phyloP scores from a whole-genome alignment of 2,329 filamentous ascomycete genomes.

The Ophiostoma australiae region DNA sequence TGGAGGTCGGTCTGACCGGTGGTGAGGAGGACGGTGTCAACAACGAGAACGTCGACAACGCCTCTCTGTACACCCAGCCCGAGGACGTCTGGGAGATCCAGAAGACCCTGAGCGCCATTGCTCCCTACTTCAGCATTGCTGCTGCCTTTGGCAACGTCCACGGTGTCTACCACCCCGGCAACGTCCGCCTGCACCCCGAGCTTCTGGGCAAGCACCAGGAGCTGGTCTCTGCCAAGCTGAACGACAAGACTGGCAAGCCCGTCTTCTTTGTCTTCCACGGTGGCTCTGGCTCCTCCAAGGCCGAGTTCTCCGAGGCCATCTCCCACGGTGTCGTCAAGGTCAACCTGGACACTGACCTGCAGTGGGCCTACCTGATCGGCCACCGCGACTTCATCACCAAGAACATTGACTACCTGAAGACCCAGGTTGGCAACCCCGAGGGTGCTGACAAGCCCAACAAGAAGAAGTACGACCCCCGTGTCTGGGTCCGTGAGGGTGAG shows the following conservation, averaged over 20 bases:
- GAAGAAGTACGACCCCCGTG: constrained; percentile 85
- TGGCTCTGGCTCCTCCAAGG: constrained; percentile 83
- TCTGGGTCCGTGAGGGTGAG: constrained; percentile 78
- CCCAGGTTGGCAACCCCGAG: constrained; percentile 89
- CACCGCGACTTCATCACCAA: constrained; percentile 90
- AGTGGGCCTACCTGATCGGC: constrained; percentile 87
- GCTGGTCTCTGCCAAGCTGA: constrained; percentile 77
- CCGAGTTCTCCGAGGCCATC: constrained; percentile 87
- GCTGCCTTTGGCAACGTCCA: constrained; percentile 99
- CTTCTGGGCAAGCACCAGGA: constrained; percentile 95
- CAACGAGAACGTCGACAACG: constrained; percentile 97
- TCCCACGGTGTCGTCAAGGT: constrained; percentile 96
- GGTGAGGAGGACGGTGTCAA: constrained; percentile 57
- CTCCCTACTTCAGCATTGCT: constrained; percentile 94
- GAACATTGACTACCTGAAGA: constrained; percentile 91
- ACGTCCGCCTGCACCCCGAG: constrained; percentile 94
- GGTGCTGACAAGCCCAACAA: constrained; percentile 96
- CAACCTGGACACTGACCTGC: constrained; percentile 97
- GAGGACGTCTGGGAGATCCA: constrained; percentile 93
- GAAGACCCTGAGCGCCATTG: constrained; percentile 78
- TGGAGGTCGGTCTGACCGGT: constrained; percentile 87
- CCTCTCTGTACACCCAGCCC: constrained; percentile 94
- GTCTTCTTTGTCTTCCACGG: constrained; percentile 99
- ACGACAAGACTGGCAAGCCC: constrained; percentile 72
- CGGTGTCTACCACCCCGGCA: constrained; percentile 76